Percentiles rank a stretch among this genome's conserved stretches.
Evolutionary conservation across 805 yeast species (phyloP).

Genomic region (Lachancea sp.): DNA sequence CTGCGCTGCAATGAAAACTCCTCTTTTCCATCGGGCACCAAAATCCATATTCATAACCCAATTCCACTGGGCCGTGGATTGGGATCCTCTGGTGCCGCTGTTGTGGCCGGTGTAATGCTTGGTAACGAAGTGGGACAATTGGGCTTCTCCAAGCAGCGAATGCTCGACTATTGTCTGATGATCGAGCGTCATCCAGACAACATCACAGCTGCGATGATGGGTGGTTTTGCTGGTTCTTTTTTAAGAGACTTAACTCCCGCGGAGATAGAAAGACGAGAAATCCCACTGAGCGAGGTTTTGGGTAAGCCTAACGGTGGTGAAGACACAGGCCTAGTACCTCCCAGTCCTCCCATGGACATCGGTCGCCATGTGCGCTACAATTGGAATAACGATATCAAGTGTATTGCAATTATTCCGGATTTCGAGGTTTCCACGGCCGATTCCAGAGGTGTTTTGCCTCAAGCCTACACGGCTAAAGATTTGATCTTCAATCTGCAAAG

Average conservation of each 20-base stretch:
- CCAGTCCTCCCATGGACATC: conserved; percentile 76
- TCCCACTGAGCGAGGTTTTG: conserved; percentile 78
- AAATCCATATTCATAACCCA: conserved; percentile 75
- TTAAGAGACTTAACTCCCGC: conserved; percentile 69
- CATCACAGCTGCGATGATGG: conserved; percentile 98
- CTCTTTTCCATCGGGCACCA: conserved; percentile 78
- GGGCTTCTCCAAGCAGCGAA: conserved; percentile 65
- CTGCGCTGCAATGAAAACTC: conserved; percentile 74
- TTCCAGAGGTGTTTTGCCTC: conserved; percentile 84
- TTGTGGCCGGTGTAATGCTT: conserved; percentile 89
- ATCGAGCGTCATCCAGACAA: conserved; percentile 98
- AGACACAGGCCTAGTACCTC: conserved; percentile 63
- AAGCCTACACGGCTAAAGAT: conserved; percentile 69
- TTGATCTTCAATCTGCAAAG: conserved; percentile 91
- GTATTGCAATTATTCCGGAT: conserved; percentile 87
- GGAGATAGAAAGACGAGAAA: conserved; percentile 69
- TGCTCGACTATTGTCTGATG: conserved; percentile 92
- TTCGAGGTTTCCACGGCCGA: conserved; percentile 93
- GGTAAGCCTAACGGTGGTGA: conserved; percentile 70
- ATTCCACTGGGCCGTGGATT: conserved; percentile 95
- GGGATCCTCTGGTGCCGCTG: conserved; percentile 98
- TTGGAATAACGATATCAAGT: conserved; percentile 76
- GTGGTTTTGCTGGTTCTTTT: conserved; percentile 96
- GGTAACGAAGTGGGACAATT: conserved; percentile 81
- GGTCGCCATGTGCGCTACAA: conserved; percentile 84